A percentile compares a stretch with the other conserved stretches of the same genome.
phyloP scores from a whole-genome alignment of 2,329 filamentous ascomycete species.

The Hypoxylon sp. region DNA sequence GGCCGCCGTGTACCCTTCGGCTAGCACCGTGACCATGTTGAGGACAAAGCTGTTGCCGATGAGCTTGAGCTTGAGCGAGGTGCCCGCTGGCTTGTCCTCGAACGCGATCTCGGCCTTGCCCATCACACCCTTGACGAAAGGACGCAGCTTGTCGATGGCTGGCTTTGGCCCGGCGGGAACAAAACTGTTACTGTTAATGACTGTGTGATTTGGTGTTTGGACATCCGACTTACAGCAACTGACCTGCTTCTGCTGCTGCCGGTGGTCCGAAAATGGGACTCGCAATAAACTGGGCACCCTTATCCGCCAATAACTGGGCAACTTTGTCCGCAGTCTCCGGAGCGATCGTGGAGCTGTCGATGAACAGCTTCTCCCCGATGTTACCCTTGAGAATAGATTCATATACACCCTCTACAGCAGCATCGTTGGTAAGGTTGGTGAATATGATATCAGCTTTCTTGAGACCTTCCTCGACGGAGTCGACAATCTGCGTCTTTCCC shows the following conservation, averaged over 20 bases:
- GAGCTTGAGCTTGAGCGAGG: slow-evolving; percentile 78
- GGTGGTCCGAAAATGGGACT: slow-evolving; percentile 72
- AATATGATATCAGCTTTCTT: slow-evolving; percentile 80
- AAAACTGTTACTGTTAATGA: slow-evolving; percentile 52
- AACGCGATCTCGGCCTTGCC: slow-evolving; percentile 64
- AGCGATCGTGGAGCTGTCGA: slow-evolving; percentile 89
- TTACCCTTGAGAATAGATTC: slow-evolving; percentile 63
- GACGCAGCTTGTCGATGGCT: slow-evolving; percentile 66
- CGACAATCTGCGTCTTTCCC: slow-evolving; percentile 70
- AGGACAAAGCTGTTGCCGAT: slow-evolving; percentile 88
- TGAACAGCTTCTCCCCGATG: slow-evolving; percentile 76
- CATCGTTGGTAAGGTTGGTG: slow-evolving; percentile 81
- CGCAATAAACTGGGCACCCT: slow-evolving; percentile 78
- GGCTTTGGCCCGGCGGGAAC: slow-evolving; percentile 69
- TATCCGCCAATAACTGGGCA: slow-evolving; percentile 63
- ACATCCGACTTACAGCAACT: slow-evolving; percentile 61
- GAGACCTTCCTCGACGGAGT: slow-evolving; percentile 72
- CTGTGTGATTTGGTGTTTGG: too few relatives aligned
- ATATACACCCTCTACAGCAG: slow-evolving; percentile 72
- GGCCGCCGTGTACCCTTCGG: slow-evolving; percentile 79
- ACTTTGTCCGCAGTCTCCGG: slow-evolving; percentile 78
- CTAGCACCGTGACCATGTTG: slow-evolving; percentile 81
- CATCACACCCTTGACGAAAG: slow-evolving; percentile 73
- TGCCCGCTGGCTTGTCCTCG: slow-evolving; percentile 48
- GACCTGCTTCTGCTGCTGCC: slow-evolving; percentile 68